Conservation (phyloP, 208 protist species). For the Wallacemonas collosoma region DNA sequence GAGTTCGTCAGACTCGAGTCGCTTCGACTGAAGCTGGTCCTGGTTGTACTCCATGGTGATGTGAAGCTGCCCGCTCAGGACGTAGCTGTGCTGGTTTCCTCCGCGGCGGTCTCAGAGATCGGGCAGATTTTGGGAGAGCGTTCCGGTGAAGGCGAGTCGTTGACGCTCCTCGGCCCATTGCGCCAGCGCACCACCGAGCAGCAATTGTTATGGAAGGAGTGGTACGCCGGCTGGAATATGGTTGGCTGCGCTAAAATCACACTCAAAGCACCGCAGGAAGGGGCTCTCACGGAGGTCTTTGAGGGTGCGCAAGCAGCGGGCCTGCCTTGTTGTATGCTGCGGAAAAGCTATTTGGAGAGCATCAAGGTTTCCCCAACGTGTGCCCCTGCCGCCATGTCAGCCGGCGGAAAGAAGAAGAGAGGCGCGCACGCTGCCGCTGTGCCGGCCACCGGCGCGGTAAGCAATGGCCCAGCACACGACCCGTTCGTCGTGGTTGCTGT, state of each 20-base stretch:
- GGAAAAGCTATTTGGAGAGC: constrained; percentile 4
- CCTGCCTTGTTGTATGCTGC: constrained; percentile 31
- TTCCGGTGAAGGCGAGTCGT: too few relatives aligned
- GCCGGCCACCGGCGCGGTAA: background rate
- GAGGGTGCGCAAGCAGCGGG: constrained; percentile 22
- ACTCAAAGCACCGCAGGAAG: constrained; percentile 43
- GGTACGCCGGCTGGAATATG: constrained; percentile 70
- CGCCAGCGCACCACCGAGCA: too few relatives aligned
- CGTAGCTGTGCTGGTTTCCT: constrained; percentile 38
- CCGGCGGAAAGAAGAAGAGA: background rate
- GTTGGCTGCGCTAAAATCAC: constrained; percentile 75
- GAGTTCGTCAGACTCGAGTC: constrained; percentile 59
- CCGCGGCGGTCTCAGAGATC: constrained; percentile 49
- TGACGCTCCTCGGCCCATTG: too few relatives aligned
- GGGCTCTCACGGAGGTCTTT: constrained; percentile 28
- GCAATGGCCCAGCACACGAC: background rate
- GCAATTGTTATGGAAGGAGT: constrained; percentile 42
- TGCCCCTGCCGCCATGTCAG: background rate
- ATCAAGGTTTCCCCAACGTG: background rate
- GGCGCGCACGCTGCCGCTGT: background rate
- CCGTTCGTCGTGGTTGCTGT: constrained; percentile 49
- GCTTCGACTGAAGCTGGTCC: constrained; percentile 69
- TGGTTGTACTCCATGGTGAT: constrained; percentile 56
- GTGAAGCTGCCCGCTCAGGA: constrained; percentile 49
- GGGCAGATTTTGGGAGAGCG: constrained; percentile 17